phyloP scores from a whole-genome alignment of 306 rosid species.

The Rubus parviflorus region DNA sequence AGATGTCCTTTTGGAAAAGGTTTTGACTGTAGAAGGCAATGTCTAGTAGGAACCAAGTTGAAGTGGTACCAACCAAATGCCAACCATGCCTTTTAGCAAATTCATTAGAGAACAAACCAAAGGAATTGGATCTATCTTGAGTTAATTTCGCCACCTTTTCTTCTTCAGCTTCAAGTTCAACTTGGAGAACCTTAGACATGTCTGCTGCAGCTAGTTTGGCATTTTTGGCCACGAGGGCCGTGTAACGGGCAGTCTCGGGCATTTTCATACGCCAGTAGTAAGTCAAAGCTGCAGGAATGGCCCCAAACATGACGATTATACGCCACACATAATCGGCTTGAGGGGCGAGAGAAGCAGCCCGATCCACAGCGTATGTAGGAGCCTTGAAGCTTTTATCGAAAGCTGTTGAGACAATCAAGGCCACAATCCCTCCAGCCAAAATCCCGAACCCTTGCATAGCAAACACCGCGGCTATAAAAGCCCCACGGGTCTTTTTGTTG shows the following conservation, averaged over 20 bases:
- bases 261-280: constrained; percentile 97
- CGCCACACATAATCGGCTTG: constrained; percentile 83
- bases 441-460: constrained; percentile 97
- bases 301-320: constrained; percentile 67
- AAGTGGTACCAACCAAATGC: constrained; percentile 71
- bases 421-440: constrained; percentile 69
- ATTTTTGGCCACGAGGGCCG: constrained; percentile 71
- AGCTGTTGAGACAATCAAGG: constrained; percentile 51
- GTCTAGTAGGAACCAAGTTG: constrained; percentile 79
- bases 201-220: constrained; percentile 72
- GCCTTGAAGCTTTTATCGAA: constrained; percentile 51
- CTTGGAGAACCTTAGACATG: constrained; percentile 83
- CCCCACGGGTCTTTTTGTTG: constrained; percentile 86
- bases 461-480: constrained; percentile 86
- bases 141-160: constrained; percentile 27
- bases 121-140: constrained; percentile 22
- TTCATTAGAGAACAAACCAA: constrained; percentile 58
- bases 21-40: constrained; percentile 89
- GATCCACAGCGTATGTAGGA: constrained; percentile 34
- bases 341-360: constrained; percentile 33
- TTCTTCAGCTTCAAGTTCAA: constrained; percentile 54
- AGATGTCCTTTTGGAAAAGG: constrained; percentile 89
- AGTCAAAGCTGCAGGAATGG: constrained; percentile 66
- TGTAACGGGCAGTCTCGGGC: constrained; percentile 92
- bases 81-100: constrained; percentile 67